Base-by-base conservation (phyloP, 768 basidiomycete species). In the Lactarius trivialis region DNA sequence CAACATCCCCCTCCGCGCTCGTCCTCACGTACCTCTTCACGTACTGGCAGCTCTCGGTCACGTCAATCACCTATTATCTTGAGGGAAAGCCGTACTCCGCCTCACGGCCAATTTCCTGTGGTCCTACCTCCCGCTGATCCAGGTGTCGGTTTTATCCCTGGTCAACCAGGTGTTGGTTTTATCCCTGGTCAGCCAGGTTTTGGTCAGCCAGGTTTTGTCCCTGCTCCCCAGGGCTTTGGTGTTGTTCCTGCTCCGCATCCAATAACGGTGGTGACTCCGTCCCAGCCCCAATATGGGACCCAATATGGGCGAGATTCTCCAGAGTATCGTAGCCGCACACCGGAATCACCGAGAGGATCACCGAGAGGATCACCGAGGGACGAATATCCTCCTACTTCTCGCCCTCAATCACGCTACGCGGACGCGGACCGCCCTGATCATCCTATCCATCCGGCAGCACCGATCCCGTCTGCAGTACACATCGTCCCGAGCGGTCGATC, bases 261-360 rank as follows among this genome's bases (percentile, higher is more conserved):
- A 26, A 4, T 53, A 14, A 19, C 45, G 5, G 33, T 54, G 11
- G 0, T 39, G 17, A 2, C 19, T 4, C 58, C 62, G 19, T 43
- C 58, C 24, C 53, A 54, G 9, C 34, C 53, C 12, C 9, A 2
- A 2, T 33, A 36, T 26, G 19, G 34, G 21, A 21, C 28, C n/a
- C n/a, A n/a, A n/a, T n/a, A n/a, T n/a, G n/a, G n/a, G n/a, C n/a
- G n/a, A 14, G 33, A 14, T n/a, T 39, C 36, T 5, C 53, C 62
- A 19, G 52, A 32, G 30, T 59, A 48, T 39, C 52, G 41, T 33
- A 51, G 53, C n/a, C 41, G n/a, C n/a, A 55, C 32, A 54, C 43
- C n/a, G 12, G 45, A 33, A 36, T 55, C 62, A 19, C 45, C 36
- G 30, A 39, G 30, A 30, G 6, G 30, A 3, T 2, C 30, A 30